These are phyloP conservation scores for Debaryomycetaceae sp. DNA, from an alignment of 1,139 yeast genomes.

Conservation along the genomic window DNA sequence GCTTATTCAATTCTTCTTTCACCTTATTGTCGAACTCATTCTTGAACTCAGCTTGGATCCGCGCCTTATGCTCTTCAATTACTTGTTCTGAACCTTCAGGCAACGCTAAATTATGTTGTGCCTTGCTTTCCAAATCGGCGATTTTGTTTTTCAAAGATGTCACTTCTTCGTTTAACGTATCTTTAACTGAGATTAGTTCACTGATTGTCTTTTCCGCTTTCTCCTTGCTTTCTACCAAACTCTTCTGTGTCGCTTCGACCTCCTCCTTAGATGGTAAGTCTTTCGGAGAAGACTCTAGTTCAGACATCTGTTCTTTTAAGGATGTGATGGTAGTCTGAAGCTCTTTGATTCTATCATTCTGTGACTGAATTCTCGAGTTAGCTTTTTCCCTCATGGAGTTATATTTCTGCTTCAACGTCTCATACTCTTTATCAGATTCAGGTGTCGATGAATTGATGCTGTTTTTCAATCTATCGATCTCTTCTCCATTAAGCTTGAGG, in stretches of 20 bases:
- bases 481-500: conserved; percentile 34
- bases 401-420: conserved; percentile 13
- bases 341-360: conserved; percentile 20
- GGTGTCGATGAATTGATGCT: conserved; percentile 7
- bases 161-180: conserved; percentile 7
- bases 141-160: conserved; percentile 4
- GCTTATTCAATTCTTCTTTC: conserved; percentile 14
- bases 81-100: conserved; percentile 8
- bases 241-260: conserved; percentile 7
- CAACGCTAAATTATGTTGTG: conserved; percentile 2
- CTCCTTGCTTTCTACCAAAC: neutral
- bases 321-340: conserved; percentile 21
- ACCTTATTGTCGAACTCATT: conserved; percentile 11
- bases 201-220: conserved; percentile 1
- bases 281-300: conserved; percentile 5
- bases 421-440: conserved; percentile 16
- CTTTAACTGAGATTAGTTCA: conserved; percentile 11
- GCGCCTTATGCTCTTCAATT: conserved; percentile 14
- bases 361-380: conserved; percentile 17
- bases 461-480: conserved; percentile 30
- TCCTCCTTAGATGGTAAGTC: conserved; percentile 10
- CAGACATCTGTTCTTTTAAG: conserved; percentile 19
- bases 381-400: conserved; percentile 15
- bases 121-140: conserved; percentile 3
- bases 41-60: conserved; percentile 11